A percentile compares a stretch with the other conserved stretches of the same genome.
Conservation (phyloP, 116 monocot genomes). For the Phalaenopsis hybrid region DNA sequence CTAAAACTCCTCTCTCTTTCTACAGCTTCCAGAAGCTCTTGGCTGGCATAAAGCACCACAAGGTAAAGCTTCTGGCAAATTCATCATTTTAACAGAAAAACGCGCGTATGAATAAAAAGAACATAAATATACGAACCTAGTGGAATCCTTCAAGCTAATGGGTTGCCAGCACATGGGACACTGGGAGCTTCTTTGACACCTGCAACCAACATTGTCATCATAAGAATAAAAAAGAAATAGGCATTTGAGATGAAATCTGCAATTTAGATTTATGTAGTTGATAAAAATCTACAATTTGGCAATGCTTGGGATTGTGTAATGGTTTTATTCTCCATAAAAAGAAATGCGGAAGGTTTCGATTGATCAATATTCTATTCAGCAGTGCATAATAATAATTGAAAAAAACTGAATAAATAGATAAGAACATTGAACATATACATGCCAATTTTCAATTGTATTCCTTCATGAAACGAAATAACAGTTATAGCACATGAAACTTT, state of each 20-base stretch:
- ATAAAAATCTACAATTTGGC: neutral
- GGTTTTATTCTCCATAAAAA: neutral
- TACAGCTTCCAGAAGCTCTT: slow-evolving; percentile 81
- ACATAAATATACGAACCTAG: slow-evolving; percentile 37
- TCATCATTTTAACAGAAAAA: neutral
- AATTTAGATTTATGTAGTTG: neutral
- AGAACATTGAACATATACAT: too few species aligned
- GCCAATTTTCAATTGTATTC: neutral
- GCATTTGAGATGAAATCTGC: neutral
- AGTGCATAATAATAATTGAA: neutral
- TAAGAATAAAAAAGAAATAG: neutral
- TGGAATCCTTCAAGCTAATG: slow-evolving; percentile 83
- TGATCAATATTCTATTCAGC: neutral
- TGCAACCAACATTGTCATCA: slow-evolving; percentile 13
- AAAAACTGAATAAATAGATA: neutral
- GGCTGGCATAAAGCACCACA: slow-evolving; percentile 33
- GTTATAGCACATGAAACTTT: too few species aligned
- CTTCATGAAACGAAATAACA: neutral
- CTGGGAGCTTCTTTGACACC: slow-evolving; percentile 95
- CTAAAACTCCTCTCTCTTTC: slow-evolving; percentile 64
- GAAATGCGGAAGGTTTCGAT: neutral
- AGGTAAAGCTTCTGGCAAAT: neutral
- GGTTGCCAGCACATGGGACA: slow-evolving; percentile 97
- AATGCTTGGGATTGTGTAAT: neutral
- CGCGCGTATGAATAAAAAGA: neutral